Conservation (phyloP, 805 yeast species). For the Trichomonascus vanleenenianus region DNA sequence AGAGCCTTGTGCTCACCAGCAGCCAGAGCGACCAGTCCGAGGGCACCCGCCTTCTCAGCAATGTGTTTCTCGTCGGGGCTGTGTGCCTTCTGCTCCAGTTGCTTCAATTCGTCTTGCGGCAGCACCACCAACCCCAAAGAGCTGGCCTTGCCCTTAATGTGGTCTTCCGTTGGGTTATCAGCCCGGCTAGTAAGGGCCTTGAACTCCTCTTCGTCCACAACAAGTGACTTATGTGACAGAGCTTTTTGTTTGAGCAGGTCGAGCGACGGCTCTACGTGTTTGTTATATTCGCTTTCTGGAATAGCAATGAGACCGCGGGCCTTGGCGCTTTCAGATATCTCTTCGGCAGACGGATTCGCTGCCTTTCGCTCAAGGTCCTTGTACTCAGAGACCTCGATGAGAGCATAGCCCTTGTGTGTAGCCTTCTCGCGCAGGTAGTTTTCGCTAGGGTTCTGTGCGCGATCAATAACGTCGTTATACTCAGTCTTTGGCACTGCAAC, state of each 20-base stretch:
- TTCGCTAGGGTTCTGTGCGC: slow-evolving; percentile 9
- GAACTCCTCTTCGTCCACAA: slow-evolving; percentile 19
- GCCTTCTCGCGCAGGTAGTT: slow-evolving; percentile 18
- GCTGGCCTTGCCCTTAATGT: slow-evolving; percentile 21
- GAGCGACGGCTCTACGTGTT: slow-evolving; percentile 11
- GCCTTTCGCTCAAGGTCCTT: slow-evolving; percentile 14
- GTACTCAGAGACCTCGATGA: slow-evolving; percentile 28
- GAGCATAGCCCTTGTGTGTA: slow-evolving; percentile 25
- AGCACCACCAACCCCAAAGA: slow-evolving; percentile 12
- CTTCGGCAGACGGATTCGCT: slow-evolving; percentile 17
- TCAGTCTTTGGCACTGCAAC: slow-evolving; percentile 20
- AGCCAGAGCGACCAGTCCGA: slow-evolving; percentile 25
- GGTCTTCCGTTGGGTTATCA: slow-evolving; percentile 24
- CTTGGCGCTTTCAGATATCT: slow-evolving; percentile 15
- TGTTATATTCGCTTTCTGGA: slow-evolving; percentile 19
- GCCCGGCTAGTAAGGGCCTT: slow-evolving; percentile 15
- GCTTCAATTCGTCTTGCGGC: slow-evolving; percentile 21
- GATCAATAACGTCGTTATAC: slow-evolving; percentile 2
- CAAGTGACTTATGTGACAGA: slow-evolving; percentile 11
- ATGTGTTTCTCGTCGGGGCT: slow-evolving; percentile 15
- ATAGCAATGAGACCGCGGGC: slow-evolving; percentile 19
- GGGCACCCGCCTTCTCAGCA: slow-evolving; percentile 12
- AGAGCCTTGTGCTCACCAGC: slow-evolving; percentile 18
- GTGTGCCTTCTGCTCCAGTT: slow-evolving; percentile 18
- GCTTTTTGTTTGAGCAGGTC: slow-evolving; percentile 23